Conservation (phyloP, 768 basidiomycete species). For the Agaricus subrufescens region DNA sequence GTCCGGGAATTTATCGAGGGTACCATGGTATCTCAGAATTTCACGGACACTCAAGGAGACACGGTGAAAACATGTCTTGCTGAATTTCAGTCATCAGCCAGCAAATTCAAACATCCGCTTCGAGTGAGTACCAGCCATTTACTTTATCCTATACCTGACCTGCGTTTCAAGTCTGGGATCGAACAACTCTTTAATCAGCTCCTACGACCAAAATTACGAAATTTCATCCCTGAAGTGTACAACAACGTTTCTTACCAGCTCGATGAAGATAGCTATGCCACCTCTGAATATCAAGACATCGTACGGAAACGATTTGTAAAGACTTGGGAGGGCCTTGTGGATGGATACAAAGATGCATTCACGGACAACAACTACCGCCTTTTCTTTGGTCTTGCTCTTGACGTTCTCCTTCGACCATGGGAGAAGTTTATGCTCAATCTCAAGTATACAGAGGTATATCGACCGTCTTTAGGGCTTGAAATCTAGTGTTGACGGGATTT, state of each 20-base stretch:
- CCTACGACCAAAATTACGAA: constrained; percentile 81
- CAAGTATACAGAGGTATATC: constrained; percentile 80
- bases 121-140: constrained; percentile 43
- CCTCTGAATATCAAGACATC: constrained; percentile 81
- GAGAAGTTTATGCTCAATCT: constrained; percentile 81
- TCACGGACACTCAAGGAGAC: constrained; percentile 51
- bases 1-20: constrained; percentile 58
- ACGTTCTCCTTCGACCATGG: constrained; percentile 91
- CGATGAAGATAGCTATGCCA: constrained; percentile 82
- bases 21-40: constrained; percentile 59
- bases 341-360: constrained; percentile 85
- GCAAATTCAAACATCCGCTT: constrained; percentile 67
- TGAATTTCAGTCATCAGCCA: constrained; percentile 47
- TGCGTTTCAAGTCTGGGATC: constrained; percentile 56
- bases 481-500: neutral
- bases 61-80: constrained; percentile 43
- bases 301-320: constrained; percentile 89
- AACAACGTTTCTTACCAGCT: constrained; percentile 85
- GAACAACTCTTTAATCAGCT: constrained; percentile 97
- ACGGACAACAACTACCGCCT: constrained; percentile 85
- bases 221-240: constrained; percentile 81
- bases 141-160: neutral
- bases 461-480: neutral
- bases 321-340: constrained; percentile 80
- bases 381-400: constrained; percentile 82